Evolutionary conservation across 139 green algal species (phyloP).

Genomic region (Auxenochlorella pyrenoidosa): DNA sequence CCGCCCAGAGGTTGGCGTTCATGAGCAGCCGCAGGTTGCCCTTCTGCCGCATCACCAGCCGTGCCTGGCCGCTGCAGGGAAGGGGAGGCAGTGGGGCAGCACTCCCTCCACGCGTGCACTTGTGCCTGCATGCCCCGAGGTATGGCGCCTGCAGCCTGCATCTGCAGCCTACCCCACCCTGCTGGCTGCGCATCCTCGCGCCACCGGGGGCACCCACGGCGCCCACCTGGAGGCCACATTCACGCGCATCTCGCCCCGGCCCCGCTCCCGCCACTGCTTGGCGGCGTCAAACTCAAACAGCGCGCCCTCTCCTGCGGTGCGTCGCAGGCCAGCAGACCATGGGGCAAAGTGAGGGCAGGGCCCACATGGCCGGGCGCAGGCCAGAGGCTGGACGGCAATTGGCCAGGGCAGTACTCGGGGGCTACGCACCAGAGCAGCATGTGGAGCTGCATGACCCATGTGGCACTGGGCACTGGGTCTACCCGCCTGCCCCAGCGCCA

Average conservation of each 20-base stretch:
- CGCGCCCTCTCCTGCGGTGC: conserved; percentile 62
- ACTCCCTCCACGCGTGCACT: not conserved
- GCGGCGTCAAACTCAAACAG: conserved; percentile 87
- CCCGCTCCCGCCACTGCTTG: conserved; percentile 85
- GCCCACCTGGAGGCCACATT: conserved; percentile 58
- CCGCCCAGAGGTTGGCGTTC: conserved; percentile 86
- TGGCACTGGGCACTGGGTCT: no score
- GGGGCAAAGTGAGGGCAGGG: no score
- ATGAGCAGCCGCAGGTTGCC: conserved; percentile 91
- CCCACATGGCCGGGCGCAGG: no score
- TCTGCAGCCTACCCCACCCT: not conserved
- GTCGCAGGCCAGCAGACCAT: not conserved
- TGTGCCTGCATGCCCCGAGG: not conserved
- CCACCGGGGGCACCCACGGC: not conserved
- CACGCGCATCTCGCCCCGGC: conserved; percentile 85
- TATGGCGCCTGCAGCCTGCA: not conserved
- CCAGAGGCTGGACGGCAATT: no score
- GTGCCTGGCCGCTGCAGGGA: conserved; percentile 48
- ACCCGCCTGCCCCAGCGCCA: not conserved
- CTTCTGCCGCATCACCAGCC: conserved; percentile 92
- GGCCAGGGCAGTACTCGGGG: no score
- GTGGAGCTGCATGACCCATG: no score
- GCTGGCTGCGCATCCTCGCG: no score
- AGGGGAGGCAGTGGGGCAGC: not conserved
- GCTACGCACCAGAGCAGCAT: no score